Conservation (phyloP, 2,329 filamentous ascomycete genomes). For the Pezicula rhizophila region DNA sequence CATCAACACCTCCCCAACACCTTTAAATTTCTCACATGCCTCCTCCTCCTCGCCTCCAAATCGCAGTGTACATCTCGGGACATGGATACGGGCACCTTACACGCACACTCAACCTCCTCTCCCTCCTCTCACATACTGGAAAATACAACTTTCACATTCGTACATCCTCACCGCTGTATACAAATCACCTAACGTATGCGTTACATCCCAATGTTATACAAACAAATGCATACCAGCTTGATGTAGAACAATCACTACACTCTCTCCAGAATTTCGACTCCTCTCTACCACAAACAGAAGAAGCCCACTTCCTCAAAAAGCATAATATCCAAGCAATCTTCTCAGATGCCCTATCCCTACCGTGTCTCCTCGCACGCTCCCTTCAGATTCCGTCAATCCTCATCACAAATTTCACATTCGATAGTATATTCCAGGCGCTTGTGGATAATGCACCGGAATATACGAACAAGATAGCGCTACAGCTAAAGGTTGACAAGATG, state of each 20-base stretch:
- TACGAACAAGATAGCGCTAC: not conserved
- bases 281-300: slow-evolving; percentile 3
- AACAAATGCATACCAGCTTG: slow-evolving; percentile 9
- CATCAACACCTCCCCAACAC: not conserved
- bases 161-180: slow-evolving; percentile 6
- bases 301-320: slow-evolving; percentile 6
- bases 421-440: slow-evolving; percentile 9
- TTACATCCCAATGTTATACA: slow-evolving; percentile 8
- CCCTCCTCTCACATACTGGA: slow-evolving; percentile 18
- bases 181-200: slow-evolving; percentile 1
- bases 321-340: slow-evolving; percentile 6
- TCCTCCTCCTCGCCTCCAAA: slow-evolving; percentile 9
- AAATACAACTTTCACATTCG: slow-evolving; percentile 11
- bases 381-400: slow-evolving; percentile 8
- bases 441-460: slow-evolving; percentile 6
- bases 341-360: slow-evolving; percentile 7
- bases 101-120: slow-evolving; percentile 32
- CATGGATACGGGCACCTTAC: slow-evolving; percentile 19
- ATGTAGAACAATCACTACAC: slow-evolving; percentile 6
- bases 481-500: slow-evolving; percentile 10
- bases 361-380: slow-evolving; percentile 7
- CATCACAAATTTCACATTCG: slow-evolving; percentile 12
- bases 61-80: slow-evolving; percentile 8
- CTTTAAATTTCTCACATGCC: not conserved
- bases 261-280: slow-evolving; percentile 7